Evolutionary conservation across 352 stramenopile genomes (phyloP), one percentile per base, ranked within the genome.

Genomic region (Thraustochytrium striatum): DNA sequence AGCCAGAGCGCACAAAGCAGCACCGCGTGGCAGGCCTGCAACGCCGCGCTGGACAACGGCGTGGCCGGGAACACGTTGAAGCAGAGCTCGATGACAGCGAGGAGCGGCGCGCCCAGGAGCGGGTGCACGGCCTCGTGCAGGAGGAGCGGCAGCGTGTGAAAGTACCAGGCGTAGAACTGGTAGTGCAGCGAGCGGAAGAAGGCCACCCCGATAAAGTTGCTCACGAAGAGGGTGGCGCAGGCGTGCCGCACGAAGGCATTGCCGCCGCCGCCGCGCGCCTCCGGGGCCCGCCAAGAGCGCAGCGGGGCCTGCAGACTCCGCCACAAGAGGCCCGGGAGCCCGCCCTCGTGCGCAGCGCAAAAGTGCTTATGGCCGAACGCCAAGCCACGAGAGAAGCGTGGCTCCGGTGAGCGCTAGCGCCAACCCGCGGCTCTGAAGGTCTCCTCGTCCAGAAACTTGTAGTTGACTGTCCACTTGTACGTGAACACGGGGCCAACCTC

Each of bases 401-500:
- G 82, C 62, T 8, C 78, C 25, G 0, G 93, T 65, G 21, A 92
- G 61, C 2, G 57, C 16, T 1, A 91, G 68, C 16, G 88, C 86
- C 62, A 90, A 85, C 19, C 52, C 35, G 44, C 90, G 90, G 21
- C 73, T 88, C 36, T 93, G 82, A 95, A 96, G 13, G 91, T 61
- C 58, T 93, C 83, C 73, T 94, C 89, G 44, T 84, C 81, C 43
- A 96, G 78, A 75, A 96, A 95, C 72, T 96, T 97, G 88, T 92
- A 99, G 89, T 99, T 99, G 36, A 99, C 96, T 16, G 96, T 99
- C 96, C 96, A 99, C 86, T 97, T 93, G 88, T 94, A 98, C 78
- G 93, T 96, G 83, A 99, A 99, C 35, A 98, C 94, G 41, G 96
- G 92, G 81, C 89, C 94, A 41, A 99, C 89, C 78, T 99, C 95